These are phyloP conservation scores for Puccinia horiana DNA, from an alignment of 1,284 basidiomycete species.

Conservation along the genomic window DNA sequence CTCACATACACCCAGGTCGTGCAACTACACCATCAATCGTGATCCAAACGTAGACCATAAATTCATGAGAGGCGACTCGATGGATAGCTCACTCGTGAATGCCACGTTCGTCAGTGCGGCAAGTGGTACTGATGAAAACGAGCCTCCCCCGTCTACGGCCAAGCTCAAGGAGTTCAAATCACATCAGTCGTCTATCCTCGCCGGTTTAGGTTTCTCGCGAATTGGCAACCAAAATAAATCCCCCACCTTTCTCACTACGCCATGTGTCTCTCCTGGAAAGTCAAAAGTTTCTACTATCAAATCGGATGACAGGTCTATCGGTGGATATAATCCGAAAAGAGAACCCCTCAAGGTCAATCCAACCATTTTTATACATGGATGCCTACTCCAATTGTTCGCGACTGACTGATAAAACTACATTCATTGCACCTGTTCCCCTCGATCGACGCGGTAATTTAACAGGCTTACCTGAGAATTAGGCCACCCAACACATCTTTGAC, in stretches of 20 bases:
- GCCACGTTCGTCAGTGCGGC: slow-evolving; percentile 47
- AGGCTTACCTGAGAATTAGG: slow-evolving; percentile 48
- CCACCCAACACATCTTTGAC: slow-evolving; percentile 48
- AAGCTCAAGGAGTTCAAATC: slow-evolving; percentile 46
- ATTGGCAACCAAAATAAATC: slow-evolving; percentile 29
- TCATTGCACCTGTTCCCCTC: neutral
- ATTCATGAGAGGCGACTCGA: slow-evolving; percentile 8
- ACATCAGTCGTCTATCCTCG: slow-evolving; percentile 31
- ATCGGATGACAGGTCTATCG: slow-evolving; percentile 15
- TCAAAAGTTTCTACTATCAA: neutral
- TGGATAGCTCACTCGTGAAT: slow-evolving; percentile 40
- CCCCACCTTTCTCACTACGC: slow-evolving; percentile 1
- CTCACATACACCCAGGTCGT: too few relatives aligned
- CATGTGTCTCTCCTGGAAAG: neutral
- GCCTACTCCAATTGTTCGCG: neutral
- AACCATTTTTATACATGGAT: slow-evolving; percentile 1
- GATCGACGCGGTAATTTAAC: neutral
- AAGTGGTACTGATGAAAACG: slow-evolving; percentile 40
- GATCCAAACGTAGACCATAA: too few relatives aligned
- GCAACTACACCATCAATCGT: too few relatives aligned
- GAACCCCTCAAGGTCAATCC: slow-evolving; percentile 46
- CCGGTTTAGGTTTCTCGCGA: slow-evolving; percentile 37
- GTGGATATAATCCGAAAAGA: slow-evolving; percentile 39
- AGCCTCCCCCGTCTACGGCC: slow-evolving; percentile 18
- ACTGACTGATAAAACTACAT: neutral